These are phyloP conservation scores for Penstemon newberryi DNA, from an alignment of 257 asterid species.

Conservation along the genomic window DNA sequence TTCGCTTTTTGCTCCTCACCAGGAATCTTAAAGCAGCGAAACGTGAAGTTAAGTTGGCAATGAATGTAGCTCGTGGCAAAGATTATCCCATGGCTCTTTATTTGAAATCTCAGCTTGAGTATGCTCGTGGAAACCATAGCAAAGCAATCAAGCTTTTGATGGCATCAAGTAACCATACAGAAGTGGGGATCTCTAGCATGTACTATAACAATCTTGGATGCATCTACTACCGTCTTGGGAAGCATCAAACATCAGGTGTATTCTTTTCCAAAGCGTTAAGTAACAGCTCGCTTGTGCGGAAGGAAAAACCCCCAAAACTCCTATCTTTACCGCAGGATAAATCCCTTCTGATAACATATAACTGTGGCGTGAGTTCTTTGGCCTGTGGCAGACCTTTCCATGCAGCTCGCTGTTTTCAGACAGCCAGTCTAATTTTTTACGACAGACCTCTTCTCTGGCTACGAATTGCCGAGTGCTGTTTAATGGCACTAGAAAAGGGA, in stretches of 20 bases:
- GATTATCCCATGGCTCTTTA: constrained; percentile 77
- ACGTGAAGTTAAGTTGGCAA: constrained; percentile 89
- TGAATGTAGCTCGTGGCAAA: constrained; percentile 80
- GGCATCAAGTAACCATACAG: constrained; percentile 63
- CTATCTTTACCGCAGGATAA: constrained; percentile 63
- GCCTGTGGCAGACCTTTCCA: constrained; percentile 76
- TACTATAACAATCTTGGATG: constrained; percentile 90
- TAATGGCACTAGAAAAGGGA: constrained; percentile 79
- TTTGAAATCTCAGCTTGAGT: constrained; percentile 90
- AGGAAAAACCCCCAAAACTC: constrained; percentile 67
- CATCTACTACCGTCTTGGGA: constrained; percentile 71
- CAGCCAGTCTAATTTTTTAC: constrained; percentile 57
- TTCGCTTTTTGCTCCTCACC: constrained; percentile 66
- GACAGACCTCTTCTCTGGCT: constrained; percentile 81
- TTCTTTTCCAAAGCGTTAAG: constrained; percentile 77
- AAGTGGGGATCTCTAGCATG: constrained; percentile 66
- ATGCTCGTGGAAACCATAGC: constrained; percentile 74
- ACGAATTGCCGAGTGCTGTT: constrained; percentile 84
- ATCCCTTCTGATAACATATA: constrained; percentile 62
- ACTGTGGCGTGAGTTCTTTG: constrained; percentile 73
- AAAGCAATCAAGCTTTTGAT: constrained; percentile 81
- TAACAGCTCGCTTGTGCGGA: constrained; percentile 46
- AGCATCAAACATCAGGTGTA: constrained; percentile 64
- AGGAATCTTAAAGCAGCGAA: constrained; percentile 87
- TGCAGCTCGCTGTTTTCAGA: constrained; percentile 77